Percentiles rank a stretch among this genome's conserved stretches.
Evolutionary conservation across 1,139 yeast genomes (phyloP).

Genomic region (Yamadazyma jaroonii): DNA sequence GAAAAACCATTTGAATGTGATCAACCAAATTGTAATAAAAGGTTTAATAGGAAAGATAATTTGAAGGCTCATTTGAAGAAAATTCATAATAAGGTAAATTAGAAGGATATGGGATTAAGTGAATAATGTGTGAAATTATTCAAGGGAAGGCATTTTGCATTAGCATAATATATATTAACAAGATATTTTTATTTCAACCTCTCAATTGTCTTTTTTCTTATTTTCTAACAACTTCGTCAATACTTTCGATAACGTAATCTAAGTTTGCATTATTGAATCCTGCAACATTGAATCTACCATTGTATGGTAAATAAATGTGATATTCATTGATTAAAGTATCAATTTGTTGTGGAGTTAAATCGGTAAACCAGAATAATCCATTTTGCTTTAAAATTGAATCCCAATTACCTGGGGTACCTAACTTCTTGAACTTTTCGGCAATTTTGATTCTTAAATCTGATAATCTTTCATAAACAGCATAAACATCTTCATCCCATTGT

Average conservation of each 20-base stretch:
- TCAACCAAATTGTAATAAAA: conserved; percentile 67
- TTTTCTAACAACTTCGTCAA: conserved; percentile 38
- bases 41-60: conserved; percentile 71
- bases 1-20: conserved; percentile 85
- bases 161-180: conserved; percentile 4
- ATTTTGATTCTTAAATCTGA: conserved; percentile 26
- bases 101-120: neutral
- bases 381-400: conserved; percentile 31
- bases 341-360: conserved; percentile 33
- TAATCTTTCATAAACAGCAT: conserved; percentile 27
- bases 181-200: no score
- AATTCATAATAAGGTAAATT: conserved; percentile 35
- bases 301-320: conserved; percentile 35
- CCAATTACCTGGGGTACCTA: conserved; percentile 46
- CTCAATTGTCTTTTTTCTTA: neutral
- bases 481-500: conserved; percentile 37
- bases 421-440: conserved; percentile 24
- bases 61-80: conserved; percentile 68
- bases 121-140: neutral
- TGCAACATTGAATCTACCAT: conserved; percentile 45
- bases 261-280: conserved; percentile 38
- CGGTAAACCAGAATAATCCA: conserved; percentile 47
- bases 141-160: conserved; percentile 4
- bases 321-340: conserved; percentile 27
- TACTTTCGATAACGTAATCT: conserved; percentile 32